phyloP scores from a whole-genome alignment of 768 basidiomycete genomes.

The Lactarius deliciosus region DNA sequence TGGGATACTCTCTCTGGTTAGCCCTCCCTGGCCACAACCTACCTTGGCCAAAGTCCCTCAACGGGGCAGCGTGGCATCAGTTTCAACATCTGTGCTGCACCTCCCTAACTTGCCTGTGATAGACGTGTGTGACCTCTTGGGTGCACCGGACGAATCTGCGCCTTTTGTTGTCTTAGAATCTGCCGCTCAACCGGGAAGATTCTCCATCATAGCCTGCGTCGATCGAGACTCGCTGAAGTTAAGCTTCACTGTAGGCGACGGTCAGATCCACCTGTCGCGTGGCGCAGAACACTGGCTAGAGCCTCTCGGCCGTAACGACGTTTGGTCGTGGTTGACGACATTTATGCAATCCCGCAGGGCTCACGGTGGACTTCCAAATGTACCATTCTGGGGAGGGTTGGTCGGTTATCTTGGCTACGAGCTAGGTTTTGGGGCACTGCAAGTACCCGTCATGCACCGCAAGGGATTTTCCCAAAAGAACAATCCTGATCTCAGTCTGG shows the following conservation, averaged over 20 bases:
- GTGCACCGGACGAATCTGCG: conserved; percentile 54
- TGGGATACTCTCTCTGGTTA: conserved; percentile 40
- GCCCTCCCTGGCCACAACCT: conserved; percentile 58
- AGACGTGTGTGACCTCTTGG: conserved; percentile 60
- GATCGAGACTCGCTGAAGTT: conserved; percentile 54
- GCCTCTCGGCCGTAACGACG: conserved; percentile 48
- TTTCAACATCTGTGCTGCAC: conserved; percentile 38
- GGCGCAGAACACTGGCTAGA: conserved; percentile 41
- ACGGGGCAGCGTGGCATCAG: not conserved
- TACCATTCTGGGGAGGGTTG: conserved; percentile 85
- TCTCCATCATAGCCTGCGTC: conserved; percentile 69
- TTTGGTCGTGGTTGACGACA: conserved; percentile 74
- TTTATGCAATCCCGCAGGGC: conserved; percentile 61
- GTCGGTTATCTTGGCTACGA: conserved; percentile 81
- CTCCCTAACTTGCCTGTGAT: conserved; percentile 45
- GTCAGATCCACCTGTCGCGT: conserved; percentile 46
- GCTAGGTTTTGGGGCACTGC: conserved; percentile 60
- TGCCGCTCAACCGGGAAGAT: conserved; percentile 70
- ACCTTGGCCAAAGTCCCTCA: conserved; percentile 33
- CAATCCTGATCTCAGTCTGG: conserved; percentile 72
- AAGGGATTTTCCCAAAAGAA: conserved; percentile 32
- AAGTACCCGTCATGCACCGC: conserved; percentile 42
- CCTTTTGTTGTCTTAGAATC: conserved; percentile 76
- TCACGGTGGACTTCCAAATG: conserved; percentile 46
- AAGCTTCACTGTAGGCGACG: conserved; percentile 54